phyloP scores from a whole-genome alignment of 2,329 filamentous ascomycete genomes.

The Aureobasidium sp. region DNA sequence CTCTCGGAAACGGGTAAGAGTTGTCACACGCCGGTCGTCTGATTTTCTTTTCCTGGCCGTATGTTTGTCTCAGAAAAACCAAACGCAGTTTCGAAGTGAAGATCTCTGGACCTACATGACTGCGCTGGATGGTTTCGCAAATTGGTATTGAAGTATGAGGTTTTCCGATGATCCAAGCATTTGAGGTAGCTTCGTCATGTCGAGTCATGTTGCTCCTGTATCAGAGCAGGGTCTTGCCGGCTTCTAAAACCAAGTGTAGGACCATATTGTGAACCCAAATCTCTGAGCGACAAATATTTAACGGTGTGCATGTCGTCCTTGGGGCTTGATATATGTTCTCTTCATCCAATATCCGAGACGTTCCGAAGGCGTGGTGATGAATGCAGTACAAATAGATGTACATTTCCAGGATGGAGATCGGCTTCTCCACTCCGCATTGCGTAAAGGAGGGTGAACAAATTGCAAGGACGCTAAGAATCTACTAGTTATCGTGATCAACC shows the following conservation, averaged over 20 bases:
- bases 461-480: background rate
- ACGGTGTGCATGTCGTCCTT: background rate
- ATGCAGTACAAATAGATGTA: background rate
- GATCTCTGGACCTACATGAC: background rate
- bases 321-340: background rate
- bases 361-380: background rate
- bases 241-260: background rate
- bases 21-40: background rate
- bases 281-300: background rate
- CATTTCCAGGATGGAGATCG: background rate
- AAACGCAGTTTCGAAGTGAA: background rate
- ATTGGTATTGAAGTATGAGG: background rate
- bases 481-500: background rate
- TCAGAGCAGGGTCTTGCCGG: background rate
- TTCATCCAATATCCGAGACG: no score
- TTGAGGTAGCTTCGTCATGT: background rate
- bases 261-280: background rate
- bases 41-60: background rate
- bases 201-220: background rate
- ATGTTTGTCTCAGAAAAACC: background rate
- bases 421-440: background rate
- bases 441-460: conserved; percentile 2
- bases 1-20: background rate
- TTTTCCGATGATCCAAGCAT: background rate
- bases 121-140: background rate